phyloP scores from a whole-genome alignment of 352 stramenopile species.

The Blastocystis sp. region DNA sequence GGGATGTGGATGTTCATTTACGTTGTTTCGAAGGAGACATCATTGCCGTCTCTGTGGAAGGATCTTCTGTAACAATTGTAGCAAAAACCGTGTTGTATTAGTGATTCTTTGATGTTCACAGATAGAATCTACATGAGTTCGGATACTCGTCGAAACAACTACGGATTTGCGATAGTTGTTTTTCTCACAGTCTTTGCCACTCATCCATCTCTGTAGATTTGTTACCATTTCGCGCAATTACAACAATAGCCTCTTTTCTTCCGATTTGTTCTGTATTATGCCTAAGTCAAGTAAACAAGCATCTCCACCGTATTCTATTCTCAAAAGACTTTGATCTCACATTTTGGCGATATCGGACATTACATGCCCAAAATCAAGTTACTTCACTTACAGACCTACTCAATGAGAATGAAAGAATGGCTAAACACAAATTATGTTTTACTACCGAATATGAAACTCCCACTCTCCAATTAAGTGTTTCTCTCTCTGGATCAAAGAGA shows the following conservation, averaged over 20 bases:
- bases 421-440: neutral
- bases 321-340: conserved; percentile 25
- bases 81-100: neutral
- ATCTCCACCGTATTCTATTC: conserved; percentile 21
- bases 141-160: conserved; percentile 15
- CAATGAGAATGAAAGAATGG: neutral
- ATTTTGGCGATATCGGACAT: neutral
- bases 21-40: conserved; percentile 27
- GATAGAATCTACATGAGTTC: conserved; percentile 41
- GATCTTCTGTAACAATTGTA: conserved; percentile 37
- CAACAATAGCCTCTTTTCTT: conserved; percentile 25
- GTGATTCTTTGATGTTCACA: neutral
- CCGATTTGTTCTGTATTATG: neutral
- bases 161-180: conserved; percentile 1
- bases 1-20: neutral
- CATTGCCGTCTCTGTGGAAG: conserved; percentile 38
- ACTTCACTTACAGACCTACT: neutral
- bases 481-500: neutral
- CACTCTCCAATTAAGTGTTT: neutral
- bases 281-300: conserved; percentile 1
- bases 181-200: neutral
- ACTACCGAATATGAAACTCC: neutral
- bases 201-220: neutral
- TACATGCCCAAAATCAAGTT: neutral
- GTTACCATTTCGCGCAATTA: conserved; percentile 17